These are phyloP conservation scores for Penicillium italicum DNA, from an alignment of 2,329 filamentous ascomycete genomes.

Conservation along the genomic window DNA sequence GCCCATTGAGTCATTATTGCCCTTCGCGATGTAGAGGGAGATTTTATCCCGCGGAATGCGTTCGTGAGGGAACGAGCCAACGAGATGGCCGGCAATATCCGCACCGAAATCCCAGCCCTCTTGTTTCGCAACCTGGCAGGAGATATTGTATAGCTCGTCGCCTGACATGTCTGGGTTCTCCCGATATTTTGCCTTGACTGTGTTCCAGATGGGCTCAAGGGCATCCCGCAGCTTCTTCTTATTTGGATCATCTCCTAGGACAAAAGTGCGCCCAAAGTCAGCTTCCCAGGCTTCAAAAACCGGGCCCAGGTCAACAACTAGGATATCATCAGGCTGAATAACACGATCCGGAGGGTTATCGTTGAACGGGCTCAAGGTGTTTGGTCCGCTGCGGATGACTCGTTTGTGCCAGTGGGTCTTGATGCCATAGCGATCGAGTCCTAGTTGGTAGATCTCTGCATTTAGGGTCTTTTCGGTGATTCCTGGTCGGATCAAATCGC, in stretches of 20 bases:
- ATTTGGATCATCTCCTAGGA: constrained; percentile 47
- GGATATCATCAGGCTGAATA: constrained; percentile 49
- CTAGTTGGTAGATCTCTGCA: constrained; percentile 48
- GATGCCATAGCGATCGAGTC: constrained; percentile 43
- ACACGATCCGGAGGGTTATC: constrained; percentile 51
- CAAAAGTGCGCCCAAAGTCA: constrained; percentile 53
- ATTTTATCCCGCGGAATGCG: constrained; percentile 49
- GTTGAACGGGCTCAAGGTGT: constrained; percentile 48
- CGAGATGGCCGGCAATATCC: constrained; percentile 48
- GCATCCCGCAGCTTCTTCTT: constrained; percentile 47
- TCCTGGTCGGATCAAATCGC: constrained; percentile 46
- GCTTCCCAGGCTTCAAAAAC: constrained; percentile 54
- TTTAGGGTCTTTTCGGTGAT: constrained; percentile 49
- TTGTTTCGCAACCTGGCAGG: constrained; percentile 36
- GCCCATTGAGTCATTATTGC: constrained; percentile 44
- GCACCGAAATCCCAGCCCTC: constrained; percentile 48
- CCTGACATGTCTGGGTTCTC: constrained; percentile 48
- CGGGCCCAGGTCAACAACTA: constrained; percentile 52
- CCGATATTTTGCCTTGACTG: constrained; percentile 43
- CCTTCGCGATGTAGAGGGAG: constrained; percentile 46
- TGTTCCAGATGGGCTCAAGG: constrained; percentile 47
- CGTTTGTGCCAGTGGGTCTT: constrained; percentile 54
- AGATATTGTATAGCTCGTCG: constrained; percentile 47
- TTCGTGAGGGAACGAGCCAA: constrained; percentile 52
- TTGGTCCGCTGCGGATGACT: constrained; percentile 49